These are phyloP conservation scores for Pseudocercospora fuligena DNA, from an alignment of 2,329 filamentous ascomycete genomes.

Conservation along the genomic window DNA sequence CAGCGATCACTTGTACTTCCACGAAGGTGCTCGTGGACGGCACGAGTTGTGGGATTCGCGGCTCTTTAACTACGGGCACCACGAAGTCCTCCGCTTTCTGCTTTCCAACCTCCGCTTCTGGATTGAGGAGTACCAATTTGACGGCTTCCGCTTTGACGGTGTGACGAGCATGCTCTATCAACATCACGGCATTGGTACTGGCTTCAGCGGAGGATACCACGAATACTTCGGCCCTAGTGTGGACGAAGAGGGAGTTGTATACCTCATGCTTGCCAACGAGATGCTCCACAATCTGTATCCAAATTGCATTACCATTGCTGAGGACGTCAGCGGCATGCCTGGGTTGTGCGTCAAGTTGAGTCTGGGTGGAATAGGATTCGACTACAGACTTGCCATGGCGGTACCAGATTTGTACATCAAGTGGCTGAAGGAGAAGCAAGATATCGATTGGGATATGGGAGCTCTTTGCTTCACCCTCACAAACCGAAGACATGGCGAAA, in stretches of 20 bases:
- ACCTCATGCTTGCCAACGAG: conserved; percentile 95
- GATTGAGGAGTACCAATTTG: conserved; percentile 98
- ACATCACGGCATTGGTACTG: conserved; percentile 97
- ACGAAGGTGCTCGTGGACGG: conserved; percentile 78
- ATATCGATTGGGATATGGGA: conserved; percentile 89
- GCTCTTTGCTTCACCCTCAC: conserved; percentile 85
- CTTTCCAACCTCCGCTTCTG: conserved; percentile 95
- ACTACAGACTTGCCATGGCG: conserved; percentile 97
- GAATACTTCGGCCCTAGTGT: conserved; percentile 92
- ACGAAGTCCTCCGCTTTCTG: conserved; percentile 94
- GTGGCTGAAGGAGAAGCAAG: conserved; percentile 89
- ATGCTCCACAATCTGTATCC: conserved; percentile 92
- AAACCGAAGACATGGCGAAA: conserved; percentile 92
- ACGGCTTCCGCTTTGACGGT: conserved; percentile 96
- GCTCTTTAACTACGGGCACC: conserved; percentile 93
- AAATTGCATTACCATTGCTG: conserved; percentile 85
- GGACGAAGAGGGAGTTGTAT: conserved; percentile 91
- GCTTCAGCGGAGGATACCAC: conserved; percentile 96
- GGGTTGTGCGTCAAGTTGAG: conserved; percentile 87
- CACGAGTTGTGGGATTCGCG: conserved; percentile 97
- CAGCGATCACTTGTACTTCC: conserved; percentile 94
- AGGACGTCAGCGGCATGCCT: conserved; percentile 98
- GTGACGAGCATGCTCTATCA: conserved; percentile 98
- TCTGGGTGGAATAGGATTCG: conserved; percentile 91
- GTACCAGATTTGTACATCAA: conserved; percentile 99